Evolutionary conservation across 2,329 filamentous ascomycete genomes (phyloP), one percentile per base, ranked within the genome.

Genomic region (Berkeleyomyces basicola): DNA sequence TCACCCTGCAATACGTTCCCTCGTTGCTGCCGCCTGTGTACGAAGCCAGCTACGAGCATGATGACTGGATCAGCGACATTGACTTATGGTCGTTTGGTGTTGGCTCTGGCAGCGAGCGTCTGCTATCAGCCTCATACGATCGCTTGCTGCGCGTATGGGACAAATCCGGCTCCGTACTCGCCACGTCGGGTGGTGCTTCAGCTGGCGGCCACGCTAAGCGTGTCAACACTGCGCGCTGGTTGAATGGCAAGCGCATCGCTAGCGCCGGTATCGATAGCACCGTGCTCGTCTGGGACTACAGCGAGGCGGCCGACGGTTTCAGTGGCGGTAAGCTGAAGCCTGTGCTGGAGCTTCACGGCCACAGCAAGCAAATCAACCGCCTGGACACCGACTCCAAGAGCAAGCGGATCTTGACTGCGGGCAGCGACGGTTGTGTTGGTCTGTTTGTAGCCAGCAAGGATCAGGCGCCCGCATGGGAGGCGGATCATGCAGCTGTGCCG

Each of bases 51-150:
- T 99, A 96, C 72, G 86, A 96, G 76, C 92, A 99, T 72, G 91
- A 99, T 70, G 93, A 97, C 73, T 99, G 93, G 93, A 88, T 99
- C 58, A 89, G 88, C 71, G 82, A 83, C 36, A 84, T 97, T 36
- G 90, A 96, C 72, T 82, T 95, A 3, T 77, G 95, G 33, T 91
- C 90, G 0, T 74, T 77, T 5, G 82, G 84, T 2, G 83, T 79
- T 23, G 76, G 75, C 58, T 71, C 72, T 57, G 74, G 79, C 68
- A 72, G 74, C 36, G 71, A 75, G 58, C 78, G 88, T 66, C 86
- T 97, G 65, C 76, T 96, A n/a, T 95, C 90, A n/a, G 90, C 85
- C 39, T 92, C 89, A 58, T 97, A 95, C 71, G 93, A 99, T 72
- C 92, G 92, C 7, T 75, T 95, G 14, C 75, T 97, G 63, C 81